These are phyloP conservation scores for Anaeramoeba ignava DNA, from an alignment of 78 protist genomes.

Conservation along the genomic window DNA sequence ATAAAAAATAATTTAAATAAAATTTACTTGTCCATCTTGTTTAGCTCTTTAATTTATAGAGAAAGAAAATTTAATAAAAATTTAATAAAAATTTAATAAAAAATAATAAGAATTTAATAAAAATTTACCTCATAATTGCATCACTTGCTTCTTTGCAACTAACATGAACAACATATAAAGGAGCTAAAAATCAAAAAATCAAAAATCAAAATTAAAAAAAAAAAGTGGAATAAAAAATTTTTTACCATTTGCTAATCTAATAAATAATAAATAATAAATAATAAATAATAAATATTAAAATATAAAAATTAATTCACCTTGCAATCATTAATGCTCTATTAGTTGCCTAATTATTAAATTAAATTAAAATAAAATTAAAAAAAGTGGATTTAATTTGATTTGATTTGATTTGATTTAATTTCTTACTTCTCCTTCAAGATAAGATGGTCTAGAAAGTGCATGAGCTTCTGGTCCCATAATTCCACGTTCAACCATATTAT, in stretches of 20 bases:
- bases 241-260: not conserved
- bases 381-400: no score
- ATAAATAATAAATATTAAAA: not conserved
- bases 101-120: no score
- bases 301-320: no score
- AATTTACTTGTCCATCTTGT: constrained; percentile 33
- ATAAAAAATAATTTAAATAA: constrained; percentile 1
- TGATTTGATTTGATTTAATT: no score
- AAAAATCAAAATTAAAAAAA: not conserved
- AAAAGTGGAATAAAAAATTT: not conserved
- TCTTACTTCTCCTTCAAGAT: no score
- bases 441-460: not conserved
- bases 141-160: constrained; percentile 53
- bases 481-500: not conserved
- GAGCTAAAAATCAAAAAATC: not conserved
- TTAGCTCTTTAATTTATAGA: constrained; percentile 18
- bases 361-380: not conserved
- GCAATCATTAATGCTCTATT: no score
- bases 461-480: not conserved
- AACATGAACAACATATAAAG: constrained; percentile 42
- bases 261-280: not conserved
- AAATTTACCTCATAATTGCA: no score
- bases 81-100: no score
- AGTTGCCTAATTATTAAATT: not conserved
- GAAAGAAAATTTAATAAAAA: no score